phyloP scores from a whole-genome alignment of 495 filamentous ascomycete genomes.

The Xylaria bambusicola region DNA sequence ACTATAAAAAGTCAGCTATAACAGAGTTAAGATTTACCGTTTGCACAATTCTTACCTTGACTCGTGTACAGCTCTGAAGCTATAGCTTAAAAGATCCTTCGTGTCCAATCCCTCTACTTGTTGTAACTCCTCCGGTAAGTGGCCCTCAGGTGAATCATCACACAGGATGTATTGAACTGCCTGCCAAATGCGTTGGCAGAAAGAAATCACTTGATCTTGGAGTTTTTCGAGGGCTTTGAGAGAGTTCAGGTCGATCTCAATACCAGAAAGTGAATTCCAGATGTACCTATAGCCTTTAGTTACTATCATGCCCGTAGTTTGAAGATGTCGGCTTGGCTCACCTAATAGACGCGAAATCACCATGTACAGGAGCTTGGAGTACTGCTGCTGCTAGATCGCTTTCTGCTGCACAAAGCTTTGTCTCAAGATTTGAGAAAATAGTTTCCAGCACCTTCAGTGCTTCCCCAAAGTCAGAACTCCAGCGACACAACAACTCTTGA shows the following conservation, averaged over 20 bases:
- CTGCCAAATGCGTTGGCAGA: conserved; percentile 69
- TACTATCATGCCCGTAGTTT: conserved; percentile 10
- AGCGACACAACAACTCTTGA: conserved; percentile 49
- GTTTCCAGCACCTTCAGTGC: conserved; percentile 42
- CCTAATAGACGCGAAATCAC: conserved; percentile 66
- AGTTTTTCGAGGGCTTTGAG: conserved; percentile 44
- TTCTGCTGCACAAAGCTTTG: conserved; percentile 57
- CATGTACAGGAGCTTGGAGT: conserved; percentile 67
- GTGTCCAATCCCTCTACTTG: conserved; percentile 68
- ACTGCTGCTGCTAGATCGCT: conserved; percentile 61
- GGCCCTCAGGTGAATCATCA: conserved; percentile 87
- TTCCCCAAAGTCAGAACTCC: conserved; percentile 26
- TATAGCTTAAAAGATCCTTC: conserved; percentile 88
- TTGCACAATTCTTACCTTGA: conserved; percentile 62
- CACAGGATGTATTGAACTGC: conserved; percentile 76
- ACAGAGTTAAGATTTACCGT: background rate
- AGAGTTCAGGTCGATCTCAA: conserved; percentile 30
- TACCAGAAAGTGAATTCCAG: conserved; percentile 43
- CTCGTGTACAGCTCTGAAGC: conserved; percentile 89
- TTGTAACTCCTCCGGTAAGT: conserved; percentile 72
- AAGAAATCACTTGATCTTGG: conserved; percentile 57
- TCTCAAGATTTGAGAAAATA: conserved; percentile 56
- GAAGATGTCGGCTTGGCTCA: conserved; percentile 31
- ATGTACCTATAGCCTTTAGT: conserved; percentile 37
- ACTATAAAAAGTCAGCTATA: conserved; percentile 35